Conservation (phyloP, 1,284 basidiomycete species). For the Moesziomyces sp. region DNA sequence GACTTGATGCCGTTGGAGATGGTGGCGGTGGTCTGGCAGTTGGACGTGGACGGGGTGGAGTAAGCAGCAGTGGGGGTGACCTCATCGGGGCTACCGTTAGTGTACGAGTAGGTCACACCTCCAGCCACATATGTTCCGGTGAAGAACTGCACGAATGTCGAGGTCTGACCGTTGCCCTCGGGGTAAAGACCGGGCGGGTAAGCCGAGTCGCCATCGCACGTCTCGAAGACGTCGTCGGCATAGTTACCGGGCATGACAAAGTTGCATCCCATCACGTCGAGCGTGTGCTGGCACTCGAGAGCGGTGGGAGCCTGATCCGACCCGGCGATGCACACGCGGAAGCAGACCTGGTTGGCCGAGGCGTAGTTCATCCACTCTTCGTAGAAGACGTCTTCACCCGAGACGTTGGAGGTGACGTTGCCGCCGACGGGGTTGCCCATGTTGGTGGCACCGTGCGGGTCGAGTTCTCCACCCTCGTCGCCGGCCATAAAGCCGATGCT, state of each 20-base stretch:
- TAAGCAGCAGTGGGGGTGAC: slow-evolving; percentile 61
- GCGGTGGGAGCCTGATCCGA: slow-evolving; percentile 54
- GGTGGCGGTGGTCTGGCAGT: slow-evolving; percentile 51
- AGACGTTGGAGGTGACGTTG: slow-evolving; percentile 71
- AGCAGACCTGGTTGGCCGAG: slow-evolving; percentile 62
- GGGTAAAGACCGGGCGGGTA: slow-evolving; percentile 67
- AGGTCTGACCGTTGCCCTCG: slow-evolving; percentile 54
- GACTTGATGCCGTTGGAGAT: slow-evolving; percentile 62
- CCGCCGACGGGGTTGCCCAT: slow-evolving; percentile 72
- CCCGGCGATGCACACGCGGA: slow-evolving; percentile 66
- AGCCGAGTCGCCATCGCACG: slow-evolving; percentile 66
- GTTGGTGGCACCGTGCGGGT: slow-evolving; percentile 67
- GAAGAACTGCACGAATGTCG: slow-evolving; percentile 64
- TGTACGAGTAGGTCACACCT: slow-evolving; percentile 55
- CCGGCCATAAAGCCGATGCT: slow-evolving; percentile 57
- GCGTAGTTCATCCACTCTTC: slow-evolving; percentile 71
- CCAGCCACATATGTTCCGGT: slow-evolving; percentile 48
- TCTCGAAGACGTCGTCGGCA: slow-evolving; percentile 57
- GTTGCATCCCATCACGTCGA: slow-evolving; percentile 66
- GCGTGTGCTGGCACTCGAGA: slow-evolving; percentile 63
- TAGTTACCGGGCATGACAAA: slow-evolving; percentile 69
- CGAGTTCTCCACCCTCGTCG: slow-evolving; percentile 66
- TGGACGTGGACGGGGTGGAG: slow-evolving; percentile 61
- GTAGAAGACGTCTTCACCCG: slow-evolving; percentile 71
- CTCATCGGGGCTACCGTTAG: slow-evolving; percentile 61